Conservation (phyloP, 331 rosid species). For the Erythrophleum ivorense region DNA sequence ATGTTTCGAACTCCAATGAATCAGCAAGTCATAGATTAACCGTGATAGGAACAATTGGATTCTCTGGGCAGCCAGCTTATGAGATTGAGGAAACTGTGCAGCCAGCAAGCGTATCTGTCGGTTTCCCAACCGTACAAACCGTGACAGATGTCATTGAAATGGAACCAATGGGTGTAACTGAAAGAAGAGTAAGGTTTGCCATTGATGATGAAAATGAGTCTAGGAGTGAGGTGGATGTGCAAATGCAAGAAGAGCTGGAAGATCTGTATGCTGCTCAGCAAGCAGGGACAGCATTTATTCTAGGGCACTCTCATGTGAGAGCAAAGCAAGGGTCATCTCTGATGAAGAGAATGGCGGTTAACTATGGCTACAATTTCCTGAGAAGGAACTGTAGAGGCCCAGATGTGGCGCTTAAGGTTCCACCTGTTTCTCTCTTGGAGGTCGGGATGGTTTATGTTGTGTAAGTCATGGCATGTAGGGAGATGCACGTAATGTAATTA, state of each 20-base stretch:
- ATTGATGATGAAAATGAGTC: constrained; percentile 65
- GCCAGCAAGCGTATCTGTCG: constrained; percentile 69
- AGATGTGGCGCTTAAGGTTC: constrained; percentile 95
- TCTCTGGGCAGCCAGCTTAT: constrained; percentile 56
- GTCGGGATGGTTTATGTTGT: constrained; percentile 98
- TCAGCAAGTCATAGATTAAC: constrained; percentile 72
- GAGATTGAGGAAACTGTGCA: constrained; percentile 71
- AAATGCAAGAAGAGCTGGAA: constrained; percentile 71
- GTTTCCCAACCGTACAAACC: constrained; percentile 67
- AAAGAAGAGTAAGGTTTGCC: constrained; percentile 85
- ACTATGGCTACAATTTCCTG: constrained; percentile 88
- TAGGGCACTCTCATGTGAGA: constrained; percentile 94
- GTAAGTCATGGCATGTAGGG: constrained; percentile 33
- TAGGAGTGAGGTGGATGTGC: constrained; percentile 53
- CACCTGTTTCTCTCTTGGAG: constrained; percentile 92
- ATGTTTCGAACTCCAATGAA: constrained; percentile 61
- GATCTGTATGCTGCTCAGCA: constrained; percentile 82
- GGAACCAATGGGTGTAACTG: constrained; percentile 52
- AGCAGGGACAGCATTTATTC: constrained; percentile 90
- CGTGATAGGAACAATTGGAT: constrained; percentile 82
- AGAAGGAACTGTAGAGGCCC: constrained; percentile 93
- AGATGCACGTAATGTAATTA: constrained; percentile 53
- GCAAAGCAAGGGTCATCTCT: constrained; percentile 90
- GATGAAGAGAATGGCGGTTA: constrained; percentile 76
- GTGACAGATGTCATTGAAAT: constrained; percentile 76